phyloP scores from a whole-genome alignment of 352 stramenopile species.

The Pythium rishiriense region DNA sequence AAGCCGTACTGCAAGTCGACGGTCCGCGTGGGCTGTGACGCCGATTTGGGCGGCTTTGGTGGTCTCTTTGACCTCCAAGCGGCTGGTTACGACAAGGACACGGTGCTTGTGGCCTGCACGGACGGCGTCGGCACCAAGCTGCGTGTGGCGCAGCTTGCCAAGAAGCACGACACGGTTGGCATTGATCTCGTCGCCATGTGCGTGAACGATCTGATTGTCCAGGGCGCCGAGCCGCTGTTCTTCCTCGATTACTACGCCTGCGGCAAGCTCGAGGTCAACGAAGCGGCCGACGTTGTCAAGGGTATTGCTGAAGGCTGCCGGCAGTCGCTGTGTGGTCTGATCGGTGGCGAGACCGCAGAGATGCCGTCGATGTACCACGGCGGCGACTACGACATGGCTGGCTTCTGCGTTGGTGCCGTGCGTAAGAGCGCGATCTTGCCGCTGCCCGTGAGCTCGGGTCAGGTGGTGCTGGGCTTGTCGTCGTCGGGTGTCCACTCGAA shows the following conservation, averaged over 20 bases:
- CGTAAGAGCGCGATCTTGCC: slow-evolving; percentile 81
- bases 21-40: slow-evolving; percentile 93
- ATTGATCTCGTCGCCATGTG: slow-evolving; percentile 99
- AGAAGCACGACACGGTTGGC: slow-evolving; percentile 95
- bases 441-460: slow-evolving; percentile 87
- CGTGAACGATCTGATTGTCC: slow-evolving; percentile 99
- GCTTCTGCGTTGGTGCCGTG: slow-evolving; percentile 98
- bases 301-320: slow-evolving; percentile 97
- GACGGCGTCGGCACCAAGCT: slow-evolving; percentile 99
- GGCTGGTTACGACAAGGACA: slow-evolving; percentile 96
- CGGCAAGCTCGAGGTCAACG: slow-evolving; percentile 94
- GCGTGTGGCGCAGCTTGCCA: slow-evolving; percentile 81
- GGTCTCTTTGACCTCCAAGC: slow-evolving; percentile 97
- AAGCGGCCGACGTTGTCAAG: slow-evolving; percentile 94
- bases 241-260: slow-evolving; percentile 99
- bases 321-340: slow-evolving; percentile 95
- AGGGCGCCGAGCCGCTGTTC: slow-evolving; percentile 98
- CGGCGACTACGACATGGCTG: slow-evolving; percentile 98
- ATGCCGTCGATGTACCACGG: slow-evolving; percentile 99
- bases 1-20: slow-evolving; percentile 99
- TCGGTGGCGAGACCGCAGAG: slow-evolving; percentile 97
- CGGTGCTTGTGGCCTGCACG: slow-evolving; percentile 96
- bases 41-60: slow-evolving; percentile 96
- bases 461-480: slow-evolving; percentile 94
- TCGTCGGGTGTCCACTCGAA: slow-evolving; percentile 98